These are phyloP conservation scores for Echinosophora koreensis DNA, from an alignment of 306 rosid genomes.

Conservation along the genomic window DNA sequence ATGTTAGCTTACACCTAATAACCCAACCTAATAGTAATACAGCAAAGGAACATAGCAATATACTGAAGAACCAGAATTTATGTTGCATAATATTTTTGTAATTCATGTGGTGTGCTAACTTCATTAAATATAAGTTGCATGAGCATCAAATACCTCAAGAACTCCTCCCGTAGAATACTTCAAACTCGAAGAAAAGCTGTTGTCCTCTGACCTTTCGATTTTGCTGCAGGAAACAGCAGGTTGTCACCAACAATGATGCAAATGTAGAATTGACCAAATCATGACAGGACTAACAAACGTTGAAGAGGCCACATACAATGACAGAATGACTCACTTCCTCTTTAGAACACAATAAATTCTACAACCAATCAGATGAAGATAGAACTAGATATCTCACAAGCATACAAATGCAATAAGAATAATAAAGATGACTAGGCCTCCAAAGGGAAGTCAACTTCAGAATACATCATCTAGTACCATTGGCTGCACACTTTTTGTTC, in stretches of 20 bases:
- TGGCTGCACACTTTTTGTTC: neutral
- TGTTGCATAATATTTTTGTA: neutral
- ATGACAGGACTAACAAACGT: conserved; percentile 8
- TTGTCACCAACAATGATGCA: conserved; percentile 43
- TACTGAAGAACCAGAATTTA: neutral
- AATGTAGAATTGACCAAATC: conserved; percentile 31
- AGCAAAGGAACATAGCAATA: neutral
- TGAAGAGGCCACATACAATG: neutral
- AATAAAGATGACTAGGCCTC: neutral
- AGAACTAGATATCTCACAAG: conserved; percentile 28
- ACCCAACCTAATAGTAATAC: neutral
- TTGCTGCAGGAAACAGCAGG: conserved; percentile 65
- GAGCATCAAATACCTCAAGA: conserved; percentile 71
- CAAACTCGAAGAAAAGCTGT: conserved; percentile 86
- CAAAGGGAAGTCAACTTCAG: neutral
- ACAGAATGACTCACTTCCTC: conserved; percentile 16
- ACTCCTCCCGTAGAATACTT: conserved; percentile 98
- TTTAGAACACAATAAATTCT: neutral
- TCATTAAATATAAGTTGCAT: neutral
- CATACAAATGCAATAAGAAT: neutral
- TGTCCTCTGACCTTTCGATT: conserved; percentile 72
- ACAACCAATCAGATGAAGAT: conserved; percentile 37
- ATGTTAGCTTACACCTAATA: conserved; percentile 3
- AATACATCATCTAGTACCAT: neutral
- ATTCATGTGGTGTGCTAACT: conserved; percentile 8